A percentile compares a stretch with the other conserved stretches of the same genome.
Conservation (phyloP, 2,329 filamentous ascomycete species). For the Mollisiaceae sp. region DNA sequence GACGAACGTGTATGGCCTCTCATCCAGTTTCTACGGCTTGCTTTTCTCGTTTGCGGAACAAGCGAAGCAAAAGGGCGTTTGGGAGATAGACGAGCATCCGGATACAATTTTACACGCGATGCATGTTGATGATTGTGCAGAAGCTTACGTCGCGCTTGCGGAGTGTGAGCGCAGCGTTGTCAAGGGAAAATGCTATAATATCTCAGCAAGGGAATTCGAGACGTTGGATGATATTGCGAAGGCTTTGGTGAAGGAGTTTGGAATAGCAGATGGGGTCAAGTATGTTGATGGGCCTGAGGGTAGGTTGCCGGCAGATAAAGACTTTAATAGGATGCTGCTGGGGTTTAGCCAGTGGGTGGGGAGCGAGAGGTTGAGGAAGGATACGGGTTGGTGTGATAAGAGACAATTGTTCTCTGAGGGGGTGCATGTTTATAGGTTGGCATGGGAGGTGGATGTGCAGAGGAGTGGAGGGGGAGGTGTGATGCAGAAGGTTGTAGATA, state of each 20-base stretch:
- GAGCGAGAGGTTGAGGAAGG: slow-evolving; percentile 27
- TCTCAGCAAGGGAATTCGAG: slow-evolving; percentile 52
- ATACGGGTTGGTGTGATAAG: slow-evolving; percentile 28
- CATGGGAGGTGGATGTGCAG: slow-evolving; percentile 16
- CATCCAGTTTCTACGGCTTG: slow-evolving; percentile 45
- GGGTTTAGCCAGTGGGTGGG: slow-evolving; percentile 28
- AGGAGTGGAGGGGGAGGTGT: neutral
- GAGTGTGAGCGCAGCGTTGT: slow-evolving; percentile 41
- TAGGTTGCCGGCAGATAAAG: slow-evolving; percentile 14
- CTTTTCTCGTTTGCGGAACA: slow-evolving; percentile 42
- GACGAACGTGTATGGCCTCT: slow-evolving; percentile 53
- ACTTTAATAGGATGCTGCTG: slow-evolving; percentile 20
- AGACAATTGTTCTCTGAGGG: slow-evolving; percentile 26
- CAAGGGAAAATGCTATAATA: slow-evolving; percentile 51
- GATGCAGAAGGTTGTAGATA: neutral
- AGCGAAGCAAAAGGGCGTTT: slow-evolving; percentile 27
- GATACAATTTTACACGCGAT: slow-evolving; percentile 51
- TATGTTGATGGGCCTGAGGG: slow-evolving; percentile 26
- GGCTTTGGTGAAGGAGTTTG: slow-evolving; percentile 49
- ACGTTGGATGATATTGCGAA: slow-evolving; percentile 47
- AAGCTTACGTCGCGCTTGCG: slow-evolving; percentile 53
- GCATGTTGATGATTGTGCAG: slow-evolving; percentile 56
- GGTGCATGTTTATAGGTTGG: slow-evolving; percentile 20
- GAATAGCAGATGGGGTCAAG: slow-evolving; percentile 41
- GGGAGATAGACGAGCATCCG: slow-evolving; percentile 44